Evolutionary conservation across 164 flowering plant genomes (phyloP), one percentile per base, ranked within the genome.

Genomic region (Berberis thunbergii): DNA sequence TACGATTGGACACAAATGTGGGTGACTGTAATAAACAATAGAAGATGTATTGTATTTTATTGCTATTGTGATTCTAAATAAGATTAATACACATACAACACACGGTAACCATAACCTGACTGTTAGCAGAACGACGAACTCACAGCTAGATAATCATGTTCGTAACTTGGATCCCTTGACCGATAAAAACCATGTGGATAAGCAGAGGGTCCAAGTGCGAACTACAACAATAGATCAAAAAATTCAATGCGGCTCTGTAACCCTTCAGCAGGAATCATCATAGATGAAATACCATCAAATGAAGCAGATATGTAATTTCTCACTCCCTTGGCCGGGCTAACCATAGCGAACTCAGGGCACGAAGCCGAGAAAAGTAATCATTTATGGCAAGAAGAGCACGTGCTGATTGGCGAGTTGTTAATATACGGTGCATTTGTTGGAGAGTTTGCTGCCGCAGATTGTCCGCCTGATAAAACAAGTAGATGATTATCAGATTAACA

Each of bases 401-500:
- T 48, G 71, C 71, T 63, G 71, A 69, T 44, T 63, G 71, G 41
- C 62, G 62, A 7, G 71, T 69, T 11, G 71, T 69, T 63, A 69
- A 45, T n/a, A 69, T 62, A 2, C 66, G 63, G 59, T 69, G 66
- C 71, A 69, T 62, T 49, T 62, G 71, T 63, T 69, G 71, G 7
- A 69, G 62, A 6, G 71, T 69, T 63, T 69, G 67, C 54, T 63
- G 71, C n/a, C 71, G 66, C 26, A 69, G 63, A 59, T 63, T 69
- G 48, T 69, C 71, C 6, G 67, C 71, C 71, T 69, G 65, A 41
- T 10, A 66, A 10, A 7, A 45, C 12, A 46, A 12, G 59, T 13
- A 13, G 42, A 61, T 3, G 26, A 58, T 6, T 48, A 56, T 1
- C 59, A 40, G 61, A 58, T 41, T 41, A 58, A 48, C 55, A 52